Evolutionary conservation across 352 stramenopile species (phyloP), one percentile per base, ranked within the genome.

Genomic region (Globisporangium acanthophoron): DNA sequence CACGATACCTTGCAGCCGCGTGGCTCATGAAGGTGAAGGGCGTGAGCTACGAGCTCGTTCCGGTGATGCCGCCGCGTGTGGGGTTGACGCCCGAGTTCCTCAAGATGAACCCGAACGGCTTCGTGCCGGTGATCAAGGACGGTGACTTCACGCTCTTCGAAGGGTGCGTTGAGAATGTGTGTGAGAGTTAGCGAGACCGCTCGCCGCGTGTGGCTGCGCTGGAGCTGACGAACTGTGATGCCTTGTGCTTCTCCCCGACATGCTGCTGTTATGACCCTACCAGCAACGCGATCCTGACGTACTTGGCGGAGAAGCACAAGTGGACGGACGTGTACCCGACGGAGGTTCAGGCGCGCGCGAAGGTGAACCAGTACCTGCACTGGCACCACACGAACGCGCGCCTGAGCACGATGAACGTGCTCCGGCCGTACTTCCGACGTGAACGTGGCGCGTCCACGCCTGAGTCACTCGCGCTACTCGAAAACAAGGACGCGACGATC

Each of bases 341-440:
- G 13, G 71, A 84, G 33, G 15, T 69, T 0, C 45, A 76, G 52
- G 67, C 64, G n/a, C 78, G 69, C 35, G 74, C 76, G 18, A 87
- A 87, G 55, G 53, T 89, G 31, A 76, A 87, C 65, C 43, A 89
- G 66, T 85, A 82, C 58, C 59, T 88, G 35, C 67, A 83, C 67
- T 89, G 79, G 79, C 79, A 89, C 64, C 79, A 89, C 73, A 85
- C 69, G 49, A 78, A 75, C 59, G 61, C 61, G 44, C 78, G 78
- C 18, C 41, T 70, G 21, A 72, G 77, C 55, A 86, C 78, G 29
- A 37, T 61, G 15, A 68, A 80, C 35, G 56, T 87, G 18, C 31
- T 87, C 29, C 56, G 65, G 11, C 74, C 74, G 56, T 56, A 69
- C 54, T 67, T 73, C 35, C 61, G 53, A 6, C 54, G 56, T 15